phyloP scores from a whole-genome alignment of 1,284 basidiomycete species.

The Melampsora larici-populina region DNA sequence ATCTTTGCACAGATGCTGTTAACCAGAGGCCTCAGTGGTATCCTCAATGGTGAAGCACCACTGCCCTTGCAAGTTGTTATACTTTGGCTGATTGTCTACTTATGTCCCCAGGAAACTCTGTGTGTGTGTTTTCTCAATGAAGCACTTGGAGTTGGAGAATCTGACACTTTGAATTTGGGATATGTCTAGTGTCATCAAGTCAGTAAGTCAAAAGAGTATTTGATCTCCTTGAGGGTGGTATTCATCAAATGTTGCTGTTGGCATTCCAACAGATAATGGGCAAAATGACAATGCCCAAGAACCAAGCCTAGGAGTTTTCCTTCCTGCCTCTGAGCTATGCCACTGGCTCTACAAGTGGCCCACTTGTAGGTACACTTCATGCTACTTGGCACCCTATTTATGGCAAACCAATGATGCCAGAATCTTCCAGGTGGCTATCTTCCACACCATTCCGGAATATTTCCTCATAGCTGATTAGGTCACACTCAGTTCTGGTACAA shows the following conservation, averaged over 20 bases:
- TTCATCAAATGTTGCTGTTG: not conserved
- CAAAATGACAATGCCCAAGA: slow-evolving; percentile 49
- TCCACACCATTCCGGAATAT: not conserved
- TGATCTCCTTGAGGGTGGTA: not conserved
- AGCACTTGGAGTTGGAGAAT: not conserved
- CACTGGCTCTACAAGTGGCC: slow-evolving; percentile 48
- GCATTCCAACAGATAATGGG: slow-evolving; percentile 43
- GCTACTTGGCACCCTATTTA: not conserved
- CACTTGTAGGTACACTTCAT: slow-evolving; percentile 38
- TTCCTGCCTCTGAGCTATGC: slow-evolving; percentile 49
- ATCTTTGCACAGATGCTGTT: slow-evolving; percentile 52
- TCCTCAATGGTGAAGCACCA: slow-evolving; percentile 46
- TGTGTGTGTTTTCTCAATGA: not conserved
- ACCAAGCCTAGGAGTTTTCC: slow-evolving; percentile 49
- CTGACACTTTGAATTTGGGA: slow-evolving; percentile 45
- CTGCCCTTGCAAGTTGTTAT: not conserved
- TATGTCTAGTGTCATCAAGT: slow-evolving; percentile 44
- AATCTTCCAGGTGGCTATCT: slow-evolving; percentile 18
- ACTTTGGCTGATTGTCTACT: not conserved
- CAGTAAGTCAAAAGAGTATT: not conserved
- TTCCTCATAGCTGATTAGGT: slow-evolving; percentile 18
- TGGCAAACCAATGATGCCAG: not conserved
- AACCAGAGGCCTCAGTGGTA: slow-evolving; percentile 47
- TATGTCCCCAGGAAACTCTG: not conserved
- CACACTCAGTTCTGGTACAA: slow-evolving; percentile 3